Evolutionary conservation across 225 moss, liverwort and hornwort genomes (phyloP), one percentile per base, ranked within the genome.

Genomic region (Lunularia cruciata): DNA sequence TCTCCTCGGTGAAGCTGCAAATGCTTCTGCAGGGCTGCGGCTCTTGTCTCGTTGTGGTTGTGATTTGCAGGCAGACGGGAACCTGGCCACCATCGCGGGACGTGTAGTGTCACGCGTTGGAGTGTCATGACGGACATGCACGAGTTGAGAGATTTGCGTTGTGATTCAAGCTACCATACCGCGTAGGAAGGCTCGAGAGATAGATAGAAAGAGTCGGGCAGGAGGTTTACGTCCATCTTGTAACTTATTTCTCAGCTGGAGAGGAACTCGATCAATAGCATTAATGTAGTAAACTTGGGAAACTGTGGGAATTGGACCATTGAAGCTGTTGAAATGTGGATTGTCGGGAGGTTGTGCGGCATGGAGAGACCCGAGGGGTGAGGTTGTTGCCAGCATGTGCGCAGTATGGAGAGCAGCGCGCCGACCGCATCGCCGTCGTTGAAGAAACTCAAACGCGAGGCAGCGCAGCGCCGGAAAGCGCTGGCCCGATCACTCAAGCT

Each of bases 361-460:
- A 39, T 38, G 38, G 39, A 39, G 38, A 14, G 60, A 61, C 23
- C 38, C 23, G 23, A 40, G 30, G 47, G 63, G 72, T 73, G 67
- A 72, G 54, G 49, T 32, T 73, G 54, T 40, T 27, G 49, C 60
- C 59, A 75, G 79, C 73, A 81, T 80, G 80, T 80, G 81, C 77
- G 77, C 66, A 77, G 62, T 56, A 78, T 83, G 82, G 82, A 83
- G 68, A 83, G 68, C 75, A 77, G 63, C 63, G 70, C 67, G 77
- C 71, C 71, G 65, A 67, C 70, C 63, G 68, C 78, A 52, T 63
- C 75, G 52, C 82, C 75, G 81, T 89, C 87, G 60, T 83, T 91
- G 73, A 91, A 91, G 84, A 91, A 94, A 82, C 79, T 91, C 61
- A 91, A 91, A 68, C 81, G 90, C 42, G 90, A 90, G 56, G 83